Evolutionary conservation across 345 rosid genomes (phyloP).

Genomic region (Gossypium thurberi): DNA sequence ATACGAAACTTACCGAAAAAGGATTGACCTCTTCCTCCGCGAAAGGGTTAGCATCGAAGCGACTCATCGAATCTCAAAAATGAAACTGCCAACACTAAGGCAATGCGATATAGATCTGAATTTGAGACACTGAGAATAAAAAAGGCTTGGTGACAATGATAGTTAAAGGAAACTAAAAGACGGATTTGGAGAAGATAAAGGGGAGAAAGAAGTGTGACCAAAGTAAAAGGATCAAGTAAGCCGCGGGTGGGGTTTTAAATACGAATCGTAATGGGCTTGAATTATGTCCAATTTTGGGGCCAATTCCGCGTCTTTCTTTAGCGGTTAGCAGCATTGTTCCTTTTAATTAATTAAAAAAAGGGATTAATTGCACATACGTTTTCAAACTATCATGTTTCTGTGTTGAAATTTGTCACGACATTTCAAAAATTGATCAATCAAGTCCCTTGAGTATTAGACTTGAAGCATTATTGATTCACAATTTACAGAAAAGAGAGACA

Average conservation of each 20-base stretch:
- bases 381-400: too few species aligned
- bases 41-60: slow-evolving; percentile 67
- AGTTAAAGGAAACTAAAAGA: not conserved
- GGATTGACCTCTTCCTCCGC: slow-evolving; percentile 88
- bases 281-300: not conserved
- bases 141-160: not conserved
- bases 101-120: slow-evolving; percentile 21
- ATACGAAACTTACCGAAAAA: slow-evolving; percentile 56
- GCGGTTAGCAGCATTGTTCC: too few species aligned
- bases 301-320: too few species aligned
- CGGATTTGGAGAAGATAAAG: not conserved
- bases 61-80: slow-evolving; percentile 42
- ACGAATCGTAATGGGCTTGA: not conserved
- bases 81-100: not conserved
- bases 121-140: not conserved
- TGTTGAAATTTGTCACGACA: too few species aligned
- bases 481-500: too few species aligned
- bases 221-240: not conserved
- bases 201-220: not conserved
- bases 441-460: too few species aligned
- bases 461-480: too few species aligned
- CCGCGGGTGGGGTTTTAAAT: not conserved
- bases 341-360: too few species aligned
- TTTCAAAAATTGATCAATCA: too few species aligned
- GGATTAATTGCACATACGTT: too few species aligned